Percentiles rank a stretch among this genome's conserved stretches.
phyloP scores from a whole-genome alignment of 1,284 basidiomycete genomes.

The Ustilago hordei region DNA sequence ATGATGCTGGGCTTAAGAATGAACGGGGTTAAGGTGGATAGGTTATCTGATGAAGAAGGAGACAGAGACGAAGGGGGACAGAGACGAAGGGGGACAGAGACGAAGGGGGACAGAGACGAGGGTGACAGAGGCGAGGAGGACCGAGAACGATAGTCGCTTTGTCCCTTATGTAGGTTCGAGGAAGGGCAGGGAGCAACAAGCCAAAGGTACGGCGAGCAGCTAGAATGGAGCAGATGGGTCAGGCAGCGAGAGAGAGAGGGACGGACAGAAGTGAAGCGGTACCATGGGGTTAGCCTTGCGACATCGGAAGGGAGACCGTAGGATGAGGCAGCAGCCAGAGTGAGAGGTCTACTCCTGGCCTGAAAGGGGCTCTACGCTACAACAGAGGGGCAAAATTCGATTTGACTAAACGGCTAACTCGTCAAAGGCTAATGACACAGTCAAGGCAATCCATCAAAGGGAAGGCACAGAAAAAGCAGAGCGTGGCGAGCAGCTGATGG shows the following conservation, averaged over 20 bases:
- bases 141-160: neutral
- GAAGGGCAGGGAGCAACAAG: neutral
- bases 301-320: neutral
- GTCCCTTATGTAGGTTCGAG: neutral
- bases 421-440: neutral
- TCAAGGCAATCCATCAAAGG: slow-evolving; percentile 7
- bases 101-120: no score
- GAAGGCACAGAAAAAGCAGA: neutral
- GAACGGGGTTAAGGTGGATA: neutral
- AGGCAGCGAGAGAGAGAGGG: neutral
- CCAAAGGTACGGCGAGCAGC: neutral
- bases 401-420: neutral
- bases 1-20: neutral
- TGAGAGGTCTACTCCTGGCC: neutral
- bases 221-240: neutral
- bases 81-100: neutral
- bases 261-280: neutral
- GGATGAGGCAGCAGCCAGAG: neutral
- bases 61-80: neutral
- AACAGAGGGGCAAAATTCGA: neutral
- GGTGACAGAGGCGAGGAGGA: neutral
- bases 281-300: neutral
- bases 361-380: neutral
- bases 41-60: neutral
- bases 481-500: neutral